Percentiles rank a stretch among this genome's conserved stretches.
phyloP scores from a whole-genome alignment of 2,329 filamentous ascomycete species.

The Microsporum ferrugineum region DNA sequence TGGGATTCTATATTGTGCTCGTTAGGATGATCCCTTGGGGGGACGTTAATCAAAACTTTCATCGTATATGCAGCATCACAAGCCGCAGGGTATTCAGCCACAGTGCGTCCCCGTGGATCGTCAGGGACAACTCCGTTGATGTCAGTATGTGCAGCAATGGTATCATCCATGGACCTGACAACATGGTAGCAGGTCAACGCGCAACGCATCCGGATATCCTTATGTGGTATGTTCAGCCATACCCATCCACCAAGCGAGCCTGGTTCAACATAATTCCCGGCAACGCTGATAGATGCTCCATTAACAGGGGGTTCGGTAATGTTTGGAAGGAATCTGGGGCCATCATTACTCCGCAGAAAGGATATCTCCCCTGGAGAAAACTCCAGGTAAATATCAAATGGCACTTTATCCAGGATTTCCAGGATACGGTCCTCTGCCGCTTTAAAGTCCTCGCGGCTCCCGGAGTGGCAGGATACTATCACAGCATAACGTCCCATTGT shows the following conservation, averaged over 20 bases:
- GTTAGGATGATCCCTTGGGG: neutral
- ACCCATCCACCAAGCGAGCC: slow-evolving; percentile 8
- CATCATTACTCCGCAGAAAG: neutral
- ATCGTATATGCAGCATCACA: neutral
- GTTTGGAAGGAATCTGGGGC: neutral
- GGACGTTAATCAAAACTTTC: neutral
- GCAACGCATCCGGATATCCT: neutral
- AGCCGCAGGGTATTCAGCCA: slow-evolving; percentile 5
- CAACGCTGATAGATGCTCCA: slow-evolving; percentile 3
- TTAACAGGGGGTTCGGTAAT: neutral
- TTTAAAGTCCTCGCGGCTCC: neutral
- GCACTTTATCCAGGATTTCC: neutral
- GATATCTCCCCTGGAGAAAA: neutral
- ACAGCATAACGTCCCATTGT: neutral
- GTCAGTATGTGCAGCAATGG: neutral
- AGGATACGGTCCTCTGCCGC: neutral
- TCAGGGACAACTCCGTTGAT: neutral
- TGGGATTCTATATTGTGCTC: neutral
- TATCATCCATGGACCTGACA: neutral
- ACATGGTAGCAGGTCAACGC: slow-evolving; percentile 8
- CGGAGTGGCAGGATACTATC: neutral
- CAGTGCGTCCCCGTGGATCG: neutral
- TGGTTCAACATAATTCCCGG: neutral
- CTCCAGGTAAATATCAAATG: neutral
- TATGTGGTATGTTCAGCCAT: neutral